These are phyloP conservation scores for Chimonanthus praecox DNA, from an alignment of 164 flowering plant species.

Conservation along the genomic window DNA sequence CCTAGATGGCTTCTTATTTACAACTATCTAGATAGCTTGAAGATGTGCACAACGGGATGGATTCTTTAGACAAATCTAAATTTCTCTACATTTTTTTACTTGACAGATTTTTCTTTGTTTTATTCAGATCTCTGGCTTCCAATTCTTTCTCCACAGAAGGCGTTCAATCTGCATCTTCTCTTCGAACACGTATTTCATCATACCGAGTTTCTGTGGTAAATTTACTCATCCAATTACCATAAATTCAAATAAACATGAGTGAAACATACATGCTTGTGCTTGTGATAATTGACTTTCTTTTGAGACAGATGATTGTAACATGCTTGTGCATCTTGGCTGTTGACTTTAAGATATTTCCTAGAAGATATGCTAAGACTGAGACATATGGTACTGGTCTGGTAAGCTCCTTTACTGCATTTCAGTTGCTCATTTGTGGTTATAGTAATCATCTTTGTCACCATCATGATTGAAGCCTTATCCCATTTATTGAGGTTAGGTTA, in stretches of 20 bases:
- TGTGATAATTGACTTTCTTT: background rate
- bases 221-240: background rate
- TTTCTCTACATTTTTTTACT: too few relatives aligned
- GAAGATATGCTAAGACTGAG: constrained; percentile 93
- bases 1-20: background rate
- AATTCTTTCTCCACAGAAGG: constrained; percentile 18
- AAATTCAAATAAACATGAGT: too few relatives aligned
- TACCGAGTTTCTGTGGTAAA: constrained; percentile 73
- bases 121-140: constrained; percentile 36
- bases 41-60: background rate
- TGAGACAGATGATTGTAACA: constrained; percentile 70
- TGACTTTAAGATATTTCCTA: constrained; percentile 85
- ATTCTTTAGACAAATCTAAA: too few relatives aligned
- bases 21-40: background rate
- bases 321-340: constrained; percentile 90
- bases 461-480: background rate
- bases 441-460: background rate
- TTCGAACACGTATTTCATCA: constrained; percentile 51
- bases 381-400: constrained; percentile 88
- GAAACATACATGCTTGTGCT: too few relatives aligned
- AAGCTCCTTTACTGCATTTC: constrained; percentile 18
- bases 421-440: background rate
- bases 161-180: constrained; percentile 13
- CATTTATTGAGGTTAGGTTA: background rate
- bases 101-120: constrained; percentile 3